These are phyloP conservation scores for Stagonosporopsis chrysanthemi DNA, from an alignment of 2,329 filamentous ascomycete species.

Conservation along the genomic window DNA sequence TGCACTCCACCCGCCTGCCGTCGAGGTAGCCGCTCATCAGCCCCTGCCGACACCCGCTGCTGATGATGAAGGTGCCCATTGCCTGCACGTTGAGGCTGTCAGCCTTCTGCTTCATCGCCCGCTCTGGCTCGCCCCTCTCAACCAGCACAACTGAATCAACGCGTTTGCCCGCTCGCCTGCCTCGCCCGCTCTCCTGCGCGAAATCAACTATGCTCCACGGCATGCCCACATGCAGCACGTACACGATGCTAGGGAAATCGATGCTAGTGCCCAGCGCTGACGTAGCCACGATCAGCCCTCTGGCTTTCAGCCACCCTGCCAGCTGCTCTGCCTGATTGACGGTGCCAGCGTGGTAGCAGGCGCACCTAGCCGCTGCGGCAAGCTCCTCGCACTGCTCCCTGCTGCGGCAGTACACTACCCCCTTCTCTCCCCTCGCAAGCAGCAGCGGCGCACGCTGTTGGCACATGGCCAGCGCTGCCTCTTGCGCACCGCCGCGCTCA, in stretches of 20 bases:
- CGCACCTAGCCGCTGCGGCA: slow-evolving; percentile 15
- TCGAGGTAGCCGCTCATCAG: slow-evolving; percentile 12
- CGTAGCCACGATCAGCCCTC: slow-evolving; percentile 29
- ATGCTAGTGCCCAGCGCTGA: slow-evolving; percentile 26
- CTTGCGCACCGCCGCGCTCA: neutral
- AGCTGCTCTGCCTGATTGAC: slow-evolving; percentile 16
- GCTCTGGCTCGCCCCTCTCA: slow-evolving; percentile 4
- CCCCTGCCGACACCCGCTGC: slow-evolving; percentile 2
- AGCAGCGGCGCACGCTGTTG: neutral
- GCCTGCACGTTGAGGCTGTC: slow-evolving; percentile 1
- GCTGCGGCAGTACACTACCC: slow-evolving; percentile 26
- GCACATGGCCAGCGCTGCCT: slow-evolving; percentile 5
- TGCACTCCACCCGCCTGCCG: neutral
- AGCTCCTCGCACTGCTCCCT: slow-evolving; percentile 20
- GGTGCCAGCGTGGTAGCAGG: slow-evolving; percentile 21
- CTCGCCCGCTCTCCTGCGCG: slow-evolving; percentile 13
- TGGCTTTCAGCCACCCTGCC: slow-evolving; percentile 12
- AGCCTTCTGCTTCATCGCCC: neutral
- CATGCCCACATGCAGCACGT: slow-evolving; percentile 19
- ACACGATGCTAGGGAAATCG: slow-evolving; percentile 26
- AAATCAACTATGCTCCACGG: slow-evolving; percentile 23
- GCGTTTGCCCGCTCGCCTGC: slow-evolving; percentile 3
- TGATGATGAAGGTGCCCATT: slow-evolving; percentile 1
- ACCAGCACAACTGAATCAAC: slow-evolving; percentile 14
- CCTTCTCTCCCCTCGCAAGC: slow-evolving; percentile 11